Evolutionary conservation across 176 grass and related monocot species (phyloP).

Genomic region (Raddia guianensis): DNA sequence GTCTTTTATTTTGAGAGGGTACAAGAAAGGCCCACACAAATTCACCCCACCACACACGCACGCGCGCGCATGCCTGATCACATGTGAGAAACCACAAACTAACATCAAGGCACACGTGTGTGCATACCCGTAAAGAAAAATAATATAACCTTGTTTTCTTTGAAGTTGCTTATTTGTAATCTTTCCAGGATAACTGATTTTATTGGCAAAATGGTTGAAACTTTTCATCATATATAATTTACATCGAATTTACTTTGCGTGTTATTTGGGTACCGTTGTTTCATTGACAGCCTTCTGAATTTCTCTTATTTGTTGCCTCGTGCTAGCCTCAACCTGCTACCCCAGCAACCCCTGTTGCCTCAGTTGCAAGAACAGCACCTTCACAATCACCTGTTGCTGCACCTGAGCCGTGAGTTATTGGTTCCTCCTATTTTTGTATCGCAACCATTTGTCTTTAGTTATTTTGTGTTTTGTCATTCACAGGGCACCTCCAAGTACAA

Average conservation of each 20-base stretch:
- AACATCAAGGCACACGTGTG: too few species aligned
- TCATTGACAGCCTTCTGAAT: slow-evolving; percentile 10
- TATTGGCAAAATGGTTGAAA: background rate
- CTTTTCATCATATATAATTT: background rate
- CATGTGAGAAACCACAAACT: too few species aligned
- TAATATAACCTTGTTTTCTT: background rate
- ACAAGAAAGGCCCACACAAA: too few species aligned
- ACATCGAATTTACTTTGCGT: background rate
- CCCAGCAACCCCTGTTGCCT: slow-evolving; percentile 44
- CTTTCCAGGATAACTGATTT: background rate
- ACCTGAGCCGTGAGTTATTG: slow-evolving; percentile 59
- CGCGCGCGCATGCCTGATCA: too few species aligned
- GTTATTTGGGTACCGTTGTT: background rate
- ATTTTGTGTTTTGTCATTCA: slow-evolving; percentile 5
- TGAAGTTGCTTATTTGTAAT: background rate
- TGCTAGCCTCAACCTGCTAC: slow-evolving; percentile 44
- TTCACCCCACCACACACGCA: too few species aligned
- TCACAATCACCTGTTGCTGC: slow-evolving; percentile 52
- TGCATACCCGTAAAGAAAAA: too few species aligned
- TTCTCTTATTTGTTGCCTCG: slow-evolving; percentile 12
- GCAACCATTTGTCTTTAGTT: background rate
- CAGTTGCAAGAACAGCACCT: slow-evolving; percentile 52
- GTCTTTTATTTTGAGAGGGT: too few species aligned
- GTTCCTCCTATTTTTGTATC: slow-evolving; percentile 23
- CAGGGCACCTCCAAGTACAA: slow-evolving; percentile 53